These are phyloP conservation scores for Aspergillus thermomutatus DNA, from an alignment of 2,329 filamentous ascomycete genomes.

Conservation along the genomic window DNA sequence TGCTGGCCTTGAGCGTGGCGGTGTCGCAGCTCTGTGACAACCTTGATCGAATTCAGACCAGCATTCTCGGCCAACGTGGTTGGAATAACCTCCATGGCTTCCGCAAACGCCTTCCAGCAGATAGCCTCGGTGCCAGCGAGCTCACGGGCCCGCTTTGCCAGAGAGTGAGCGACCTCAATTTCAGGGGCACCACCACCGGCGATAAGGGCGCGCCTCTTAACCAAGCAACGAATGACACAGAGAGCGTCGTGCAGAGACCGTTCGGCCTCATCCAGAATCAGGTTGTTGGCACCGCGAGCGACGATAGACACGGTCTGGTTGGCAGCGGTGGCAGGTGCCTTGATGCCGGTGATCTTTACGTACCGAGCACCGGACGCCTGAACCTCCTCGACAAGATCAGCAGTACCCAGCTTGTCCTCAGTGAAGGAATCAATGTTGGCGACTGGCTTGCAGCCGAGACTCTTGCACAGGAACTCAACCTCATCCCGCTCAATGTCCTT, in stretches of 20 bases:
- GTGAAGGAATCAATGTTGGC: slow-evolving; percentile 98
- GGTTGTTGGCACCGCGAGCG: slow-evolving; percentile 85
- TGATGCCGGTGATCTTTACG: slow-evolving; percentile 92
- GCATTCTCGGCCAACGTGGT: slow-evolving; percentile 97
- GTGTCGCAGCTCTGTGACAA: slow-evolving; percentile 92
- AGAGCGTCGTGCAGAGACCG: slow-evolving; percentile 95
- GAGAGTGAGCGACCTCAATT: slow-evolving; percentile 87
- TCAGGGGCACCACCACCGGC: slow-evolving; percentile 95
- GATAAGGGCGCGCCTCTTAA: slow-evolving; percentile 99
- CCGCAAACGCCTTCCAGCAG: slow-evolving; percentile 98
- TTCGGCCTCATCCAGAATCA: slow-evolving; percentile 96
- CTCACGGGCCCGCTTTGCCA: slow-evolving; percentile 76
- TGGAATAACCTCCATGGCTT: slow-evolving; percentile 94
- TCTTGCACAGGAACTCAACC: slow-evolving; percentile 99
- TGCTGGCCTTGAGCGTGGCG: slow-evolving; percentile 92
- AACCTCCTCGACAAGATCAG: slow-evolving; percentile 90
- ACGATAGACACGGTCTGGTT: slow-evolving; percentile 90
- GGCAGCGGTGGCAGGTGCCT: slow-evolving; percentile 56
- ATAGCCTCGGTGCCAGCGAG: slow-evolving; percentile 91
- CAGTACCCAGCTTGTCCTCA: slow-evolving; percentile 93
- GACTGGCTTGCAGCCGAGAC: slow-evolving; percentile 96
- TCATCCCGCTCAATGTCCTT: slow-evolving; percentile 99
- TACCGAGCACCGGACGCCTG: slow-evolving; percentile 84
- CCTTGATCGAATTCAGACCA: slow-evolving; percentile 96
- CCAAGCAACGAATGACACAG: slow-evolving; percentile 92